Base-by-base conservation (phyloP, 225 moss, liverwort and hornwort genomes). In the Bryoerythrophyllum caledonicum region DNA sequence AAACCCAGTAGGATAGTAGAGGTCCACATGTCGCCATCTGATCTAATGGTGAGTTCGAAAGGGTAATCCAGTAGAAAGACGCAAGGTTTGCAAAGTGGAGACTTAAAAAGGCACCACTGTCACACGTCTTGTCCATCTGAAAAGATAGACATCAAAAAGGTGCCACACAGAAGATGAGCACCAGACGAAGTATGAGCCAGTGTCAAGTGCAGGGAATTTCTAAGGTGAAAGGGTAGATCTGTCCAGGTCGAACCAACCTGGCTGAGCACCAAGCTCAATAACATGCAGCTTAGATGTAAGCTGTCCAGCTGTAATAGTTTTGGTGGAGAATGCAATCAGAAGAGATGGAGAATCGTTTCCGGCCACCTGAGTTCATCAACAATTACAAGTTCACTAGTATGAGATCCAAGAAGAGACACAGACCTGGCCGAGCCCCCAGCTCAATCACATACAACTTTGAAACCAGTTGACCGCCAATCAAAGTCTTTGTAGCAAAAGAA, bases 211-310 rank as follows among this genome's bases (percentile, higher is more conserved):
- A 66, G 38, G 51, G 40, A 7, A 24, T 27, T 52, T 16, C 7
- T 10, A 12, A 46, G 51, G 67, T 38, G 67, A 49, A 26, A 61
- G 48, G 56, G 74, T 40, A 48, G 26, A 68, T 48, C 48, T 68
- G 58, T 63, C 74, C 74, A 74, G 68, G 69, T 74, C 57, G 68
- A 67, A 71, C 85, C 55, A 71, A 93, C 93, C 93, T 89, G 86
- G 89, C 71, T 76, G 82, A 69, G 93, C 91, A 77, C 93, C 93
- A 19, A 93, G 87, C 86, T 93, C 93, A 74, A 93, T 93, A 43
- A 93, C 84, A 79, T 93, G 93, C 75, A 93, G 82, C 78, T 82
- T 91, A 23, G 93, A 93, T 16, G 93, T 89, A 73, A 93, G 77
- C 83, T 93, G 93, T 60, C 93, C 93, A 62, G 89, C 87, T 67